These are phyloP conservation scores for Aspergillus neoniger DNA, from an alignment of 2,329 filamentous ascomycete genomes.

Conservation along the genomic window DNA sequence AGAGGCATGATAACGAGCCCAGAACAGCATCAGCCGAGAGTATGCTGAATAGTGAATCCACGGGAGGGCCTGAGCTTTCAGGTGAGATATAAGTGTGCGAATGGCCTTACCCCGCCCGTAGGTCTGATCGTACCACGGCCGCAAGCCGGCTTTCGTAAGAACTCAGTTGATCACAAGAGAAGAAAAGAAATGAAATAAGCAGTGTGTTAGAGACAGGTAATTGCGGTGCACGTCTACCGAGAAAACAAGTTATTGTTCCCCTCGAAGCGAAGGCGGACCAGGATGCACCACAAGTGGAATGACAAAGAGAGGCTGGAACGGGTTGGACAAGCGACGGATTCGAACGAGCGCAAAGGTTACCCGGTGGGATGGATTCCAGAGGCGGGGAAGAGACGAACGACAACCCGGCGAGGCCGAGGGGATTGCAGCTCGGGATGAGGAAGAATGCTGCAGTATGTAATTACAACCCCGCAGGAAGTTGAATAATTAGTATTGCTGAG, in stretches of 20 bases:
- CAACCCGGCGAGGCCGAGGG: background rate
- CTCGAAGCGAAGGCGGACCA: background rate
- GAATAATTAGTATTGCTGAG: background rate
- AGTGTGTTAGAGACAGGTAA: no score
- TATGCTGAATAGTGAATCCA: background rate
- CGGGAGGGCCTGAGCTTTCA: background rate
- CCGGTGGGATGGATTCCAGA: background rate
- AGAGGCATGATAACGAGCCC: slow-evolving; percentile 40
- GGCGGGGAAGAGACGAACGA: background rate
- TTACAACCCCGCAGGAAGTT: background rate
- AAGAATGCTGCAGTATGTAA: background rate
- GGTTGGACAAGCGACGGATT: background rate
- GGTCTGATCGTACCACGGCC: slow-evolving; percentile 7
- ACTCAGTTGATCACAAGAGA: background rate
- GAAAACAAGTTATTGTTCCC: background rate
- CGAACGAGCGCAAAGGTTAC: background rate
- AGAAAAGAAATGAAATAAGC: no score
- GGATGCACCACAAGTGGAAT: background rate
- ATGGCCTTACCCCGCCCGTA: slow-evolving; percentile 6
- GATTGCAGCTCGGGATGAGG: background rate
- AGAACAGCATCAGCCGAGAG: background rate
- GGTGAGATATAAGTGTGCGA: background rate
- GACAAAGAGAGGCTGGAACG: background rate
- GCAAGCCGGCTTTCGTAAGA: background rate
- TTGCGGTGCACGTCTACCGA: background rate